A percentile compares a stretch with the other conserved stretches of the same genome.
Evolutionary conservation across 768 basidiomycete genomes (phyloP).

Genomic region (Sporobolomyces roseus): DNA sequence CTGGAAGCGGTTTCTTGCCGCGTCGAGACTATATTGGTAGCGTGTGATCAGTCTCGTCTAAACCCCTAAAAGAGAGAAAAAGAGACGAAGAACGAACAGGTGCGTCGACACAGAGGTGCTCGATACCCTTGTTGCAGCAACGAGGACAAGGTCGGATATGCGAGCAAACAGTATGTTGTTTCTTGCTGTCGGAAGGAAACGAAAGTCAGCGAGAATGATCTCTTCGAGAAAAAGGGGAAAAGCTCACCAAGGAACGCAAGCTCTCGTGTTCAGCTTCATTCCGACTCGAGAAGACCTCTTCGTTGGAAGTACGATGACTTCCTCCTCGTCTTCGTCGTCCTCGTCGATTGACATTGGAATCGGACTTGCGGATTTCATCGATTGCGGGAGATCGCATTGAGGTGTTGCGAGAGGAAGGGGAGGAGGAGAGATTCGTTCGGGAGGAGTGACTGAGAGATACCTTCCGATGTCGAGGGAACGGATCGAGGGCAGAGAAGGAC

Average conservation of each 20-base stretch:
- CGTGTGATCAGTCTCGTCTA: background rate
- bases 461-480: conserved; percentile 5
- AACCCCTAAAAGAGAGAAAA: background rate
- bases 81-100: background rate
- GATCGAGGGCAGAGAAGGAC: background rate
- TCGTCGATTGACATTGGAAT: background rate
- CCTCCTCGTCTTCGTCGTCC: background rate
- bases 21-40: background rate
- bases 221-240: background rate
- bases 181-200: background rate
- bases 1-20: background rate
- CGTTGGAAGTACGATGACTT: background rate
- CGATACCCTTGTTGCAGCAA: background rate
- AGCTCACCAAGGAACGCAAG: conserved; percentile 12
- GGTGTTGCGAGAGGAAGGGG: background rate
- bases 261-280: background rate
- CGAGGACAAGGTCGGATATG: background rate
- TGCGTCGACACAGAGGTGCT: conserved; percentile 5
- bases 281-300: conserved; percentile 1
- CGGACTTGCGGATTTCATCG: background rate
- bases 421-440: background rate
- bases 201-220: background rate
- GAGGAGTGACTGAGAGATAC: background rate
- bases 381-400: background rate
- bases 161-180: conserved; percentile 1